Conservation (phyloP, 2,329 filamentous ascomycete genomes). For the Aspergillus latus region DNA sequence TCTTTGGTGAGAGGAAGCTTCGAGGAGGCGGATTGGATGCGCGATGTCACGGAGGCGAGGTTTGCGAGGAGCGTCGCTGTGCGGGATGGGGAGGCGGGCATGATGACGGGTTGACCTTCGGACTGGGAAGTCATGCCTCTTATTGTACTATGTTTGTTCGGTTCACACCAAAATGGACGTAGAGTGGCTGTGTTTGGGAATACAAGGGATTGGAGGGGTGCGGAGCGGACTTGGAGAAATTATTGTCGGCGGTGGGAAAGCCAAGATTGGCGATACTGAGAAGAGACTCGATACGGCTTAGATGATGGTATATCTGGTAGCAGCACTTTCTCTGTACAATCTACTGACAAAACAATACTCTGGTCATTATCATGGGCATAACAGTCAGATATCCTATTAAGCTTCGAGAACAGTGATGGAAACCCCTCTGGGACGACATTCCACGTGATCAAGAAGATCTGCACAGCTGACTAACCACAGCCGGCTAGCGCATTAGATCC, state of each 20-base stretch:
- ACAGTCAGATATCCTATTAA: not conserved
- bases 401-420: not conserved
- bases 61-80: slow-evolving; percentile 64
- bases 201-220: not conserved
- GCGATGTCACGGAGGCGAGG: slow-evolving; percentile 59
- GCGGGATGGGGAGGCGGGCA: slow-evolving; percentile 59
- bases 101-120: slow-evolving; percentile 32
- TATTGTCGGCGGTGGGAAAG: not conserved
- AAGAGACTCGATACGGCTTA: not conserved
- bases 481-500: not conserved
- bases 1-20: slow-evolving; percentile 19
- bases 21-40: slow-evolving; percentile 54
- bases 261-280: not conserved
- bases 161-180: too few relatives aligned
- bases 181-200: not conserved
- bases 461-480: not conserved
- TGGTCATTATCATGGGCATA: not conserved
- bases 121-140: slow-evolving; percentile 13
- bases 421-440: not conserved
- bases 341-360: too few relatives aligned
- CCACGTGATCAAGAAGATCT: not conserved
- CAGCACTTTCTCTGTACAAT: not conserved
- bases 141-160: not conserved
- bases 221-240: slow-evolving; percentile 8
- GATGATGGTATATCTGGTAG: not conserved